Evolutionary conservation across 192 early-diverging fungal genomes (phyloP).

Genomic region (Gonapodya prolifera): DNA sequence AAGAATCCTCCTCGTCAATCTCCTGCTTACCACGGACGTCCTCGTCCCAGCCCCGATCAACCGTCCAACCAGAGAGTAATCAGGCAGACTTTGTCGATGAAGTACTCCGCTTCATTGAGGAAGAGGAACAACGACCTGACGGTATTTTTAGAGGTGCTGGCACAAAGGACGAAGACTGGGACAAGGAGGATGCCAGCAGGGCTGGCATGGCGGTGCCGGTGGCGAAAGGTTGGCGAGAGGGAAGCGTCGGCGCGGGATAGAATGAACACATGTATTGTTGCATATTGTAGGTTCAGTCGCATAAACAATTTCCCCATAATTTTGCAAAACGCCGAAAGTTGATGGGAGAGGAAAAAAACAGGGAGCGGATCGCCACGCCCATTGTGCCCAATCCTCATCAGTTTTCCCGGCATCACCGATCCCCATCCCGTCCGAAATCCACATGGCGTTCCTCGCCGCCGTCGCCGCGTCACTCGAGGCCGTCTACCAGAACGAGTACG

Average conservation of each 20-base stretch:
- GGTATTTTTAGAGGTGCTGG: neutral
- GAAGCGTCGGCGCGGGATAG: neutral
- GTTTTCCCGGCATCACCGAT: neutral
- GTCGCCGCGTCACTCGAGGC: neutral
- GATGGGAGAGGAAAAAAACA: neutral
- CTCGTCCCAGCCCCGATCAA: neutral
- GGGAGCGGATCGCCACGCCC: neutral
- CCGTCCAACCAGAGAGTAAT: neutral
- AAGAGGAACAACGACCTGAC: neutral
- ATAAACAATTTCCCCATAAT: neutral
- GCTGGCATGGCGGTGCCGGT: neutral
- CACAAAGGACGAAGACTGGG: neutral
- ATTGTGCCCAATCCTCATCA: neutral
- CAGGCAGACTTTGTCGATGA: neutral
- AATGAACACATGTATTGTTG: neutral
- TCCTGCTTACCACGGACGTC: neutral
- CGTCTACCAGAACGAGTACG: neutral
- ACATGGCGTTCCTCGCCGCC: neutral
- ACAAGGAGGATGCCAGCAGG: neutral
- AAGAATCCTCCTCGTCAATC: conserved; percentile 10
- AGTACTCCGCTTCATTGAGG: neutral
- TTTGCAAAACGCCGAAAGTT: neutral
- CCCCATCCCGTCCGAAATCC: neutral
- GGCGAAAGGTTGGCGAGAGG: neutral
- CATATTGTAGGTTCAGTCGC: neutral